Evolutionary conservation across 306 rosid species (phyloP).

Genomic region (Medicago truncatula): DNA sequence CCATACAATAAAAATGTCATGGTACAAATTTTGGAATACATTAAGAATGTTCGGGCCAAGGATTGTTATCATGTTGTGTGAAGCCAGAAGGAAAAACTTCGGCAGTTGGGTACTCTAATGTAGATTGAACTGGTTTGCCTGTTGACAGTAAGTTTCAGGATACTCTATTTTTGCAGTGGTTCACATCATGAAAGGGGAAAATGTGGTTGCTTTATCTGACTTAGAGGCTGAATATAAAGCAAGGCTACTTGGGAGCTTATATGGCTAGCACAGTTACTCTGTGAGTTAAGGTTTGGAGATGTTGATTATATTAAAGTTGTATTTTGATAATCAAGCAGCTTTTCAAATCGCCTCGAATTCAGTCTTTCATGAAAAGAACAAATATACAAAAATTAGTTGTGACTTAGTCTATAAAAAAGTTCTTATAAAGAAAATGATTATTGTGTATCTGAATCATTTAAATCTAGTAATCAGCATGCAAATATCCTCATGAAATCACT

Average conservation of each 20-base stretch:
- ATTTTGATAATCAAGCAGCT: conserved; percentile 13
- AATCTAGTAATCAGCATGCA: conserved; percentile 5
- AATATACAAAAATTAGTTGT: neutral
- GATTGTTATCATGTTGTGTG: neutral
- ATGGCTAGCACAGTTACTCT: neutral
- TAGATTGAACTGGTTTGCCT: conserved; percentile 1
- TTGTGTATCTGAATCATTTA: neutral
- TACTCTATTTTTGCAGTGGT: no score
- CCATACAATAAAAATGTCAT: neutral
- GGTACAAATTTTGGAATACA: conserved; percentile 2
- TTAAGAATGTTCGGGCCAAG: neutral
- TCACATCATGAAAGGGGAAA: neutral
- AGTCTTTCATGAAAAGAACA: conserved; percentile 2
- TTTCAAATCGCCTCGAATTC: neutral
- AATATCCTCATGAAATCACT: neutral
- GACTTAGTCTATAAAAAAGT: neutral
- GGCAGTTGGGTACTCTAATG: neutral
- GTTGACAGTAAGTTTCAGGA: neutral
- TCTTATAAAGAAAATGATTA: neutral
- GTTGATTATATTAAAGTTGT: neutral
- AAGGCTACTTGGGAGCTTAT: neutral
- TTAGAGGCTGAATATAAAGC: conserved; percentile 1
- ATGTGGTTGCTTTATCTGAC: neutral
- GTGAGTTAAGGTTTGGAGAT: neutral
- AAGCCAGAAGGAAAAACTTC: neutral